A percentile compares a stretch with the other conserved stretches of the same genome.
Conservation (phyloP, 2,329 filamentous ascomycete genomes). For the Paraphaeosphaeria minitans region DNA sequence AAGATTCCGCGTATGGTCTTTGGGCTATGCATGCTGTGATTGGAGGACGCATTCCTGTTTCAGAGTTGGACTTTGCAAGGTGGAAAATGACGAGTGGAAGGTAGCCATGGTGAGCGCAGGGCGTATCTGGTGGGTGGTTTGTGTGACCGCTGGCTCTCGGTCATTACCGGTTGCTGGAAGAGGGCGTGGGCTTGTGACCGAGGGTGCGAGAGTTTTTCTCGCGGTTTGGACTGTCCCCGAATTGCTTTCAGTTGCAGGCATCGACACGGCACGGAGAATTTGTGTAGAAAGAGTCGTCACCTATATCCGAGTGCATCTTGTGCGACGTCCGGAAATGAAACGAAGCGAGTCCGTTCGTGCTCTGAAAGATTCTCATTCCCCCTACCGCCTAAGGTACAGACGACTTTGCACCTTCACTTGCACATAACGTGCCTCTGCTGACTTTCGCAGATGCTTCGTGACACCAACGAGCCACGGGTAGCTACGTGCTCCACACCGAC, state of each 20-base stretch:
- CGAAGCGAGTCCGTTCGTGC: not conserved
- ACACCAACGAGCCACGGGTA: not conserved
- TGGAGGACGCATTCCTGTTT: not conserved
- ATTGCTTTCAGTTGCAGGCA: not conserved
- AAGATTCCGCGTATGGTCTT: not conserved
- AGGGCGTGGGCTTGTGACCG: not conserved
- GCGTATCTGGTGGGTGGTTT: not conserved
- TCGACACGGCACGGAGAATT: not conserved
- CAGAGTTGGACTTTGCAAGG: not conserved
- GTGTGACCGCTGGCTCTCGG: not conserved
- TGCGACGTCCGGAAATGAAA: not conserved
- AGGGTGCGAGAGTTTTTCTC: not conserved
- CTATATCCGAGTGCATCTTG: not conserved
- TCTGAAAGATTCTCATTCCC: not conserved
- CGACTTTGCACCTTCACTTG: not conserved
- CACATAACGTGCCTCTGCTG: not conserved
- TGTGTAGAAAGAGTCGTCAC: not conserved
- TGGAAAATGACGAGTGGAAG: not conserved
- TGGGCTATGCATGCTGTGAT: not conserved
- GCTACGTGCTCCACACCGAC: not conserved
- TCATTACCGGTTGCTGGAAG: not conserved
- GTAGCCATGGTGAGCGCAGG: not conserved
- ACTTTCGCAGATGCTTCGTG: not conserved
- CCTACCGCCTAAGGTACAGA: too few species aligned
- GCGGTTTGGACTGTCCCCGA: not conserved